These are phyloP conservation scores for Sistotremastrum suecicum DNA, from an alignment of 768 basidiomycete species.

Conservation along the genomic window DNA sequence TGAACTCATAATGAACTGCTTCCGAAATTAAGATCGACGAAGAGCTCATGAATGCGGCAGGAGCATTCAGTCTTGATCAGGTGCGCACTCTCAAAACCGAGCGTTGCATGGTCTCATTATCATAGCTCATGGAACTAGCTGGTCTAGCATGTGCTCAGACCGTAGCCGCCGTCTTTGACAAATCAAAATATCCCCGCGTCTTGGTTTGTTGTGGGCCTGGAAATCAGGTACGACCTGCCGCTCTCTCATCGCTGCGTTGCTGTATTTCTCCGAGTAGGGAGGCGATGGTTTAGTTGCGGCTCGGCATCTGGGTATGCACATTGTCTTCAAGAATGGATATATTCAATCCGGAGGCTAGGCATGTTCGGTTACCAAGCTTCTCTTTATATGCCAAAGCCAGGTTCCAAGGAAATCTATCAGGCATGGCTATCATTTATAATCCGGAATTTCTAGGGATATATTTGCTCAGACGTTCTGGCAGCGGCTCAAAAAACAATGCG, in stretches of 20 bases:
- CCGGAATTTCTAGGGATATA: not conserved
- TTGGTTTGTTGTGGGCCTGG: conserved; percentile 97
- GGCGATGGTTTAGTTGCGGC: conserved; percentile 97
- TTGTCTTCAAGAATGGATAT: not conserved
- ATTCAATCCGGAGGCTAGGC: conserved; percentile 25
- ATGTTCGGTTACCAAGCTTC: conserved; percentile 87
- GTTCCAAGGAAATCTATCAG: conserved; percentile 86
- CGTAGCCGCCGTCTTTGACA: conserved; percentile 61
- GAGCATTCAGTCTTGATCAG: conserved; percentile 93
- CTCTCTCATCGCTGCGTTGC: not conserved
- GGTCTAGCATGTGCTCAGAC: conserved; percentile 89
- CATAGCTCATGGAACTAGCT: conserved; percentile 88
- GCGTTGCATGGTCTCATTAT: not conserved
- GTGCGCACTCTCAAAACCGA: conserved; percentile 21
- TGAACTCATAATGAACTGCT: not conserved
- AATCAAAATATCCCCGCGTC: conserved; percentile 55
- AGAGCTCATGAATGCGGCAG: conserved; percentile 78
- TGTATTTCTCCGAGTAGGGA: conserved; percentile 22
- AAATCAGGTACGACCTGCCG: conserved; percentile 48
- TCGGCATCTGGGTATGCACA: conserved; percentile 63
- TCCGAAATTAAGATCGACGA: conserved; percentile 63
- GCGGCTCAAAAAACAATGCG: conserved; percentile 76
- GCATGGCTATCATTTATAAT: conserved; percentile 19
- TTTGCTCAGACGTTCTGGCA: conserved; percentile 14
- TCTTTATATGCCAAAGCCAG: conserved; percentile 94